phyloP scores from a whole-genome alignment of 2,329 filamentous ascomycete genomes.

The Colletotrichum sp. region DNA sequence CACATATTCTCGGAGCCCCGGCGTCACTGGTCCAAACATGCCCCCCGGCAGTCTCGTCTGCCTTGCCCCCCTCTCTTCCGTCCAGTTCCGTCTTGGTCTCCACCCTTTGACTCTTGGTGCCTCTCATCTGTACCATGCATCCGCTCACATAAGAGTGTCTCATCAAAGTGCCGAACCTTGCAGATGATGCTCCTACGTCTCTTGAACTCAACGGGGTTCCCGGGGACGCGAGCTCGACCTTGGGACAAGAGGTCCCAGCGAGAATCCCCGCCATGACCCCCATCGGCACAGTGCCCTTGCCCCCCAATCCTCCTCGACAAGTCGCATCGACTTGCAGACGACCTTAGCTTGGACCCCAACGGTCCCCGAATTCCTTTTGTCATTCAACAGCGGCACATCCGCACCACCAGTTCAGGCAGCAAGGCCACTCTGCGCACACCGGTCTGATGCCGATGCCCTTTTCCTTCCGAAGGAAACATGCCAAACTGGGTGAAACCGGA shows the following conservation, averaged over 20 bases:
- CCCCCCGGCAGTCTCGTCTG: background rate
- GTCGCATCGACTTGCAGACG: background rate
- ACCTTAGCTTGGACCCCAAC: conserved; percentile 6
- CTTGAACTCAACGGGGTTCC: conserved; percentile 2
- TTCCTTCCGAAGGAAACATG: background rate
- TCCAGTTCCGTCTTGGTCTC: background rate
- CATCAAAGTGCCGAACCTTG: conserved; percentile 20
- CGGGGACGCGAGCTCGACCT: background rate
- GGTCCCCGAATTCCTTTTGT: background rate
- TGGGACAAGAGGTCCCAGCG: background rate
- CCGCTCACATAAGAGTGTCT: background rate
- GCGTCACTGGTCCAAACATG: background rate
- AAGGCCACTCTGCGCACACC: background rate
- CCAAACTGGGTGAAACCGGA: conserved; percentile 10
- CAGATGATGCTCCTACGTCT: conserved; percentile 1
- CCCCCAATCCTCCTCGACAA: background rate
- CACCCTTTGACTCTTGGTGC: background rate
- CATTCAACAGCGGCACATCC: background rate
- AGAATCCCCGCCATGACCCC: background rate
- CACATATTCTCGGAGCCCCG: background rate
- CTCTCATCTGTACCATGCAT: background rate
- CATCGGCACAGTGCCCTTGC: conserved; percentile 2
- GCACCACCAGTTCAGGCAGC: background rate
- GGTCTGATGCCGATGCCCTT: background rate
- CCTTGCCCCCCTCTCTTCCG: too few relatives aligned